A percentile compares a stretch with the other conserved stretches of the same genome.
Evolutionary conservation across 257 asterid species (phyloP).

Genomic region (Ocimum tenuiflorum): DNA sequence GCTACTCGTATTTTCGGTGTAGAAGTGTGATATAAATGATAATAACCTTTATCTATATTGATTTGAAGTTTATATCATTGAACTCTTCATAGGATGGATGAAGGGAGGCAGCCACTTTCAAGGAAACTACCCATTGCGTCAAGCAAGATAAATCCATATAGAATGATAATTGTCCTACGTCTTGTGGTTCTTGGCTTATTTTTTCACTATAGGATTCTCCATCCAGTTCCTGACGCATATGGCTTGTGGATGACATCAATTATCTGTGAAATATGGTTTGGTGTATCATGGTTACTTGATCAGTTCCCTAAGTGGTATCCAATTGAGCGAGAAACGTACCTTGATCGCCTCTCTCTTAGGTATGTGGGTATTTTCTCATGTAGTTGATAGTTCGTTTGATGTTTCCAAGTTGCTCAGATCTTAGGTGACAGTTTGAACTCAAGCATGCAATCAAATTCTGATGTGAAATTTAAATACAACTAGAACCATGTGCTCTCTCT

Average conservation of each 20-base stretch:
- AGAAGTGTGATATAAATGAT: neutral
- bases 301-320: conserved; percentile 96
- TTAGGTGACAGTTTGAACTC: neutral
- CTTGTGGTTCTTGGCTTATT: conserved; percentile 71
- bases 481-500: too few relatives aligned
- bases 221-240: conserved; percentile 76
- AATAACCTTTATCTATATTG: neutral
- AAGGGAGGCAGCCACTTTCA: conserved; percentile 89
- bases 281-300: conserved; percentile 85
- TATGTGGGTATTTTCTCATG: conserved; percentile 7
- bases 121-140: conserved; percentile 76
- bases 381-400: neutral
- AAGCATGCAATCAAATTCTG: neutral
- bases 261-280: conserved; percentile 94
- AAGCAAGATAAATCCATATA: conserved; percentile 81
- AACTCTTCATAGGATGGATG: conserved; percentile 69
- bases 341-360: conserved; percentile 83
- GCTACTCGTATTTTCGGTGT: neutral
- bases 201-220: conserved; percentile 74
- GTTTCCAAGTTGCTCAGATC: neutral
- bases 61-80: neutral
- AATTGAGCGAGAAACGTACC: conserved; percentile 79
- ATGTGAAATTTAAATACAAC: neutral
- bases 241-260: conserved; percentile 87
- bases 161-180: conserved; percentile 68